Conservation (phyloP, 306 rosid species). For the Argentina anserina region DNA sequence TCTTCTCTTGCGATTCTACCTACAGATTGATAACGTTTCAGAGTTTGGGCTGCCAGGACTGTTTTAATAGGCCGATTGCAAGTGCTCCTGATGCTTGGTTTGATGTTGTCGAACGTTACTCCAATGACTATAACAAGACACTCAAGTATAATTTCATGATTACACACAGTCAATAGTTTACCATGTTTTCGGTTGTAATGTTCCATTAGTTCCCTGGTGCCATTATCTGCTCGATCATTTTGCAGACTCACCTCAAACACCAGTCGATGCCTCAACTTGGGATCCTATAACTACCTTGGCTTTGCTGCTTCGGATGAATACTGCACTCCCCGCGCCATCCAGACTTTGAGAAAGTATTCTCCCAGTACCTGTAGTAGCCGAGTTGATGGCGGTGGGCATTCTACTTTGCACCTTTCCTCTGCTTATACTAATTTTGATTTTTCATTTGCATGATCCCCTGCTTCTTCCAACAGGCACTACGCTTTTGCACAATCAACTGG, state of each 20-base stretch:
- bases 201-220: background rate
- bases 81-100: slow-evolving; percentile 99
- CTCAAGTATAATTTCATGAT: slow-evolving; percentile 39
- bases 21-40: too few species aligned
- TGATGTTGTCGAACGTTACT: slow-evolving; percentile 91
- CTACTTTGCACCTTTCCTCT: background rate
- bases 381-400: slow-evolving; percentile 68
- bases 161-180: background rate
- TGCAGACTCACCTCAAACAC: slow-evolving; percentile 62
- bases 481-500: slow-evolving; percentile 59
- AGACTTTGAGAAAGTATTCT: slow-evolving; percentile 63
- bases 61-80: slow-evolving; percentile 89
- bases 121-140: slow-evolving; percentile 88
- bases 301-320: slow-evolving; percentile 92
- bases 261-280: slow-evolving; percentile 82
- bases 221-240: background rate
- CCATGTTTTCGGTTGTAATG: background rate
- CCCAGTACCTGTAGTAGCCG: slow-evolving; percentile 89
- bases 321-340: slow-evolving; percentile 80
- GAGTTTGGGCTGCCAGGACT: slow-evolving; percentile 50
- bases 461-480: slow-evolving; percentile 52
- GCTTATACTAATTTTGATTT: background rate
- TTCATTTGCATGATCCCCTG: background rate
- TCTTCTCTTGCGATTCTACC: too few species aligned
- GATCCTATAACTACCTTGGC: slow-evolving; percentile 91